These are phyloP conservation scores for Anaeromyces robustus DNA, from an alignment of 192 early-diverging fungal species.

Conservation along the genomic window DNA sequence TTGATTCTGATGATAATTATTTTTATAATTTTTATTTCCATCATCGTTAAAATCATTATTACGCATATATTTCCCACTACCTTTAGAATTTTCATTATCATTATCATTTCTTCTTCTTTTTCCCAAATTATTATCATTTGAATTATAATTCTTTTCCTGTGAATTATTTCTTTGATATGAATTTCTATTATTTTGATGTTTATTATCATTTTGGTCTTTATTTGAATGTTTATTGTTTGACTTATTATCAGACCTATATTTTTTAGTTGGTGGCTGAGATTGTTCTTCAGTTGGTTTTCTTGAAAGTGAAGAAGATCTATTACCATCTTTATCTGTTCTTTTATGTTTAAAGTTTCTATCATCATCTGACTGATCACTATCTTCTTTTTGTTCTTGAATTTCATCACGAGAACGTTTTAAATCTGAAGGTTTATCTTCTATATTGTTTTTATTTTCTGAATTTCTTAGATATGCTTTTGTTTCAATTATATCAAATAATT, in stretches of 20 bases:
- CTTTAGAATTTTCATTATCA: slow-evolving; percentile 9
- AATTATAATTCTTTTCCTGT: background rate
- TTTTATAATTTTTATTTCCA: background rate
- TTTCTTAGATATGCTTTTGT: slow-evolving; percentile 21
- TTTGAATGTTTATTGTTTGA: background rate
- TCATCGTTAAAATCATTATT: slow-evolving; percentile 8
- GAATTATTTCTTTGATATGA: background rate
- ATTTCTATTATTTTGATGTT: background rate
- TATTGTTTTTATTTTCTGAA: slow-evolving; percentile 6
- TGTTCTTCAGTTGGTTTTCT: background rate
- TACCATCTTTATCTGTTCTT: background rate
- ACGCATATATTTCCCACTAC: background rate
- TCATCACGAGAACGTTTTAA: background rate
- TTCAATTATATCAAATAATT: slow-evolving; percentile 33
- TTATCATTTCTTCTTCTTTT: slow-evolving; percentile 10
- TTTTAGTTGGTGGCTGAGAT: background rate
- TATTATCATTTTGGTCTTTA: slow-evolving; percentile 25
- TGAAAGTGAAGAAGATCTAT: background rate
- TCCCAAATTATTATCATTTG: slow-evolving; percentile 13
- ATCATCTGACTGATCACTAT: slow-evolving; percentile 41
- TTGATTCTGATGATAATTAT: slow-evolving; percentile 1
- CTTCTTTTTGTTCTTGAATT: background rate
- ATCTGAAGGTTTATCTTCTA: slow-evolving; percentile 5
- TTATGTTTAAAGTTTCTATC: slow-evolving; percentile 54
- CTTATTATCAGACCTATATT: background rate